A percentile compares a stretch with the other conserved stretches of the same genome.
Conservation (phyloP, 352 stramenopile species). For the Pythium sp. region DNA sequence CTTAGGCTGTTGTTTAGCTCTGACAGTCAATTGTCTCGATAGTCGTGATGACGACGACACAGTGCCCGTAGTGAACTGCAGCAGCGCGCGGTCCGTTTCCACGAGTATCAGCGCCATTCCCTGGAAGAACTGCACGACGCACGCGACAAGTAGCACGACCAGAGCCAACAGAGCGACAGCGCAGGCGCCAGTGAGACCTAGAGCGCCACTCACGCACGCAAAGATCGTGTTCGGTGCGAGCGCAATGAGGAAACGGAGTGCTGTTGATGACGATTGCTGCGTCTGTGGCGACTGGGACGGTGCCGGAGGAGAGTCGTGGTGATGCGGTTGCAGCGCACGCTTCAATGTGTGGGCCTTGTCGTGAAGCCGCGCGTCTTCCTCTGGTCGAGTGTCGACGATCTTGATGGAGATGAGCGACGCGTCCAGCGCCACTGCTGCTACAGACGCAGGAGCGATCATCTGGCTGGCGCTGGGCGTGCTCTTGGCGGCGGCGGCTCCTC, state of each 20-base stretch:
- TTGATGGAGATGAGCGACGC: constrained; percentile 11
- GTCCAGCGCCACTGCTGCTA: not conserved
- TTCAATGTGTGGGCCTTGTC: not conserved
- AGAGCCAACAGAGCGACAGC: constrained; percentile 15
- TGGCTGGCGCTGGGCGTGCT: not conserved
- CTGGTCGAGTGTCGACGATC: constrained; percentile 3
- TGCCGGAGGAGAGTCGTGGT: not conserved
- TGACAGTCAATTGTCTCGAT: not conserved
- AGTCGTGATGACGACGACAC: not conserved
- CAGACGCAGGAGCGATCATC: not conserved
- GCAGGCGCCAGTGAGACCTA: constrained; percentile 22
- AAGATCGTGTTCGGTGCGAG: constrained; percentile 12
- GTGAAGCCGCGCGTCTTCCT: not conserved
- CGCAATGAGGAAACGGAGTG: constrained; percentile 4
- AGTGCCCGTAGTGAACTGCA: constrained; percentile 1
- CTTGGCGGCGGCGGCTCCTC: not conserved
- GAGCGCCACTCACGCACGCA: constrained; percentile 6
- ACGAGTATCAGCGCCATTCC: constrained; percentile 9
- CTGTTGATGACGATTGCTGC: not conserved
- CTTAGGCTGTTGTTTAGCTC: not conserved
- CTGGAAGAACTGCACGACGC: constrained; percentile 14
- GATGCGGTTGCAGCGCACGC: not conserved
- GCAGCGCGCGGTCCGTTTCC: not conserved
- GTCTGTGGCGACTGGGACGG: not conserved
- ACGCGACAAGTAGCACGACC: constrained; percentile 25